A percentile compares a stretch with the other conserved stretches of the same genome.
Conservation (phyloP, 2,329 filamentous ascomycete species). For the Aspergillus vadensis region DNA sequence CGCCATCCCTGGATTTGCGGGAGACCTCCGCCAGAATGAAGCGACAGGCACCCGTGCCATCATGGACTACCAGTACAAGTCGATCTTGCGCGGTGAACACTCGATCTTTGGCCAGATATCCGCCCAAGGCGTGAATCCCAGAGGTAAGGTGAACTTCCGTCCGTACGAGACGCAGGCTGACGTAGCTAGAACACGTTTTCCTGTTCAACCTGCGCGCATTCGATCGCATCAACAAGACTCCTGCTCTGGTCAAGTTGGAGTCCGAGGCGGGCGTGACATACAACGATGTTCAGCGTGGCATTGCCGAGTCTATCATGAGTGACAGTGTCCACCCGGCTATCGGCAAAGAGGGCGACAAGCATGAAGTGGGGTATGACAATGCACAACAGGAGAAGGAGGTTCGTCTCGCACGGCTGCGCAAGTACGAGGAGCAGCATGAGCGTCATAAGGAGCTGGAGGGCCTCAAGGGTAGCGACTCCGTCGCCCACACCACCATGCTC, state of each 20-base stretch:
- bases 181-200: slow-evolving; percentile 70
- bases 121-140: slow-evolving; percentile 74
- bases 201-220: slow-evolving; percentile 93
- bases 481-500: slow-evolving; percentile 82
- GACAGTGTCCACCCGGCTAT: slow-evolving; percentile 62
- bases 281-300: slow-evolving; percentile 79
- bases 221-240: slow-evolving; percentile 85
- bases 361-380: slow-evolving; percentile 42
- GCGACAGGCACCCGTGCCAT: slow-evolving; percentile 87
- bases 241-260: slow-evolving; percentile 71
- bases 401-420: slow-evolving; percentile 43
- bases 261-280: slow-evolving; percentile 81
- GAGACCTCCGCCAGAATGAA: slow-evolving; percentile 79
- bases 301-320: slow-evolving; percentile 86
- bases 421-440: slow-evolving; percentile 25
- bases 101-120: slow-evolving; percentile 83
- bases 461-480: slow-evolving; percentile 53
- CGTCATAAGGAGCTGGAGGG: slow-evolving; percentile 20
- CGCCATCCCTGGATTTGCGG: slow-evolving; percentile 89
- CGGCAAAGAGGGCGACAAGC: slow-evolving; percentile 49
- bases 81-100: slow-evolving; percentile 85
- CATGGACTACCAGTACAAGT: slow-evolving; percentile 99
- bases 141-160: slow-evolving; percentile 29
- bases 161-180: slow-evolving; percentile 40
- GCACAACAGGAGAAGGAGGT: slow-evolving; percentile 44